phyloP scores from a whole-genome alignment of 208 protist genomes.

The Angomonas deanei region DNA sequence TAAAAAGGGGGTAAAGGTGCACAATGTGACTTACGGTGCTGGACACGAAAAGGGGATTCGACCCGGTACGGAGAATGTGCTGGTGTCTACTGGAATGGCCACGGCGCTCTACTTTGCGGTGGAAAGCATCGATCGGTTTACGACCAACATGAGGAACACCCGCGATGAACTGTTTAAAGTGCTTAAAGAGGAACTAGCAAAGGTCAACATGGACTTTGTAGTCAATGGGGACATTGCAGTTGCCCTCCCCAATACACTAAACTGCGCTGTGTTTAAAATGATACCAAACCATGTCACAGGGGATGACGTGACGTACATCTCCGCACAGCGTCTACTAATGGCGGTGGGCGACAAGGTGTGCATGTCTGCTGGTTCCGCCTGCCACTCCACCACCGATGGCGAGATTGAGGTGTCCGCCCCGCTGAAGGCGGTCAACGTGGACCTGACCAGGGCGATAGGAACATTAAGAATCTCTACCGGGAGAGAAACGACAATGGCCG shows the following conservation, averaged over 20 bases:
- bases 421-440: conserved; percentile 57
- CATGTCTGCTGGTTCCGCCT: conserved; percentile 82
- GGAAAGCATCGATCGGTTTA: conserved; percentile 22
- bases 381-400: conserved; percentile 54
- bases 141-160: conserved; percentile 40
- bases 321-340: conserved; percentile 56
- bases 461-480: conserved; percentile 79
- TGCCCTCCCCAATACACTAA: conserved; percentile 83
- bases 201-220: conserved; percentile 53
- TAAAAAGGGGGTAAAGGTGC: conserved; percentile 36
- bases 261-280: conserved; percentile 65
- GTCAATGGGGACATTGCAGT: conserved; percentile 55
- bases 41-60: conserved; percentile 77
- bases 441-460: conserved; percentile 51
- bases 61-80: conserved; percentile 83
- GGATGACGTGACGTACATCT: conserved; percentile 53
- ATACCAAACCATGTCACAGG: conserved; percentile 20
- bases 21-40: conserved; percentile 73
- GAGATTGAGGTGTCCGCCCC: conserved; percentile 55
- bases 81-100: conserved; percentile 70
- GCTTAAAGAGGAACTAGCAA: conserved; percentile 44
- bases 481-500: conserved; percentile 48
- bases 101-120: conserved; percentile 56
- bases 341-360: conserved; percentile 63
- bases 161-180: conserved; percentile 55